phyloP scores from a whole-genome alignment of 1,284 basidiomycete species.

The Butyriboletus appendiculatus region DNA sequence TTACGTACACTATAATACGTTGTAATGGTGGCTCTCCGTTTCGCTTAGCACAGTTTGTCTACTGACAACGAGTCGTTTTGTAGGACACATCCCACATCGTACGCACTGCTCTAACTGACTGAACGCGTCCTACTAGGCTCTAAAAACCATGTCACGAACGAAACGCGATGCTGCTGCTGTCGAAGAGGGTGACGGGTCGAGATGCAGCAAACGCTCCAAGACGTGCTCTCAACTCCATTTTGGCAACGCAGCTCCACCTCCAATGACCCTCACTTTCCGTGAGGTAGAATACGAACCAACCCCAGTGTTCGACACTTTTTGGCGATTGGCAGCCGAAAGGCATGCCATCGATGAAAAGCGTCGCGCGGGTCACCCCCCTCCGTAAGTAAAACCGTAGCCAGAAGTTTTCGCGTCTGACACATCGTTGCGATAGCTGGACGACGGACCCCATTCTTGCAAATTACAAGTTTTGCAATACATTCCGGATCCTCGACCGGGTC shows the following conservation, averaged over 20 bases:
- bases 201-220: conserved; percentile 29
- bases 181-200: conserved; percentile 13
- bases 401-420: conserved; percentile 18
- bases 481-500: conserved; percentile 58
- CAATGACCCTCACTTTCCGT: conserved; percentile 39
- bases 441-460: conserved; percentile 48
- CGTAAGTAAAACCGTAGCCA: conserved; percentile 41
- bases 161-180: conserved; percentile 23
- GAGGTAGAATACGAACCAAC: conserved; percentile 44
- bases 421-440: conserved; percentile 49
- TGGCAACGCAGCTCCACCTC: conserved; percentile 16
- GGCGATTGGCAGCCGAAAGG: conserved; percentile 55
- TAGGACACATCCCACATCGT: not conserved
- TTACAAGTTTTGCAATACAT: conserved; percentile 62
- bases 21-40: not conserved
- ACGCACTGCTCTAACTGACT: conserved; percentile 3
- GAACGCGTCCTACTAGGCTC: not conserved
- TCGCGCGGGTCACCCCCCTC: conserved; percentile 45
- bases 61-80: not conserved
- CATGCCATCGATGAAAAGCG: conserved; percentile 56
- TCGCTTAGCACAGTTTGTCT: conserved; percentile 2
- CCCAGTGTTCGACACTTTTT: conserved; percentile 60
- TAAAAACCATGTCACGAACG: not conserved
- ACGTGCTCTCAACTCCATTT: conserved; percentile 20
- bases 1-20: conserved; percentile 14